Evolutionary conservation across 768 basidiomycete genomes (phyloP), one percentile per base, ranked within the genome.

Genomic region (Dictyophora rubrovolvata): DNA sequence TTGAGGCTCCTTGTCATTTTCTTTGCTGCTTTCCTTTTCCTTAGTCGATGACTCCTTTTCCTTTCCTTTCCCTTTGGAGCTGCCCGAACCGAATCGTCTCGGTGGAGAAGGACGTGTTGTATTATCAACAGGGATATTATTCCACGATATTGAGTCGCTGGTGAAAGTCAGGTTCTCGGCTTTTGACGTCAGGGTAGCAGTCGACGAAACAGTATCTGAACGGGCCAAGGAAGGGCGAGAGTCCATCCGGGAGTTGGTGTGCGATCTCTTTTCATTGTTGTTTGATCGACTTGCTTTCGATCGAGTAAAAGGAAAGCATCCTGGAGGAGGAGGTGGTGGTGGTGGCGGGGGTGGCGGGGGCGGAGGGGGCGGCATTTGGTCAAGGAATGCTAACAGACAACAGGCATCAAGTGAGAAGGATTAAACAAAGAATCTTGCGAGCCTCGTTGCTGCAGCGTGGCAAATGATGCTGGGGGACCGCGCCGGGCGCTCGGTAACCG

Each of bases 131-230:
- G 66, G 63, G 36, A 66, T 61, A 46, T 66, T 58, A 62, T 66
- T 23, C 57, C 57, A 71, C 18, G 64, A 64, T 60, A 70, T 67
- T 18, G 68, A 63, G 57, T 72, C 71, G 47, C 66, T 64, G 28
- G 64, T 60, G 64, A 72, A 70, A 17, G 66, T 63, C 50, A 70
- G 65, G 61, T 70, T 72, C 57, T 69, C 68, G 14, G 61, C 61
- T 34, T 63, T 63, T 16, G 69, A 70, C n/a, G 70, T 70, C 54
- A 72, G 65, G 20, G 71, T 72, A 12, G 69, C 66, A n/a, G 69
- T 71, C 20, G 71, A 69, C 5, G 71, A 72, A 62, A 12, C 63
- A 64, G 62, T 63, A n/a, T 60, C 36, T 6, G 59, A 60, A 14
- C 59, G 53, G 22, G 52, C 48, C 54, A 55, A 47, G 1, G 52